phyloP scores from a whole-genome alignment of 78 protist species.

The Bodo saltans region DNA sequence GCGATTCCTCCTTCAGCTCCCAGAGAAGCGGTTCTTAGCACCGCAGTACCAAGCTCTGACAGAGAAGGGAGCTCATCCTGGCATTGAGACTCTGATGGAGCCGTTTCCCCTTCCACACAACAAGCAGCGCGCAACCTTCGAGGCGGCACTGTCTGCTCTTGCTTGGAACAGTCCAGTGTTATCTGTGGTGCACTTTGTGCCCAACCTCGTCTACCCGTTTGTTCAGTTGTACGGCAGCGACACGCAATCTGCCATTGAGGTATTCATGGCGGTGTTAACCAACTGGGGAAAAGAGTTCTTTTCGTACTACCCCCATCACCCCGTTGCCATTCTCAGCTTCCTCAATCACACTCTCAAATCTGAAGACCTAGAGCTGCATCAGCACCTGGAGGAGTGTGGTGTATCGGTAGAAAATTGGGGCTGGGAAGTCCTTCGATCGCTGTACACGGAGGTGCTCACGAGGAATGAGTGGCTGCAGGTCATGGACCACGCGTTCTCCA shows the following conservation, averaged over 20 bases:
- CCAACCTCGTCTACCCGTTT: conserved; percentile 28
- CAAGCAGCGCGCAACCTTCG: neutral
- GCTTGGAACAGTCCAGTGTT: conserved; percentile 32
- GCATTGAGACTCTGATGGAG: neutral
- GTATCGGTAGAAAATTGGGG: neutral
- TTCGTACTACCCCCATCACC: conserved; percentile 29
- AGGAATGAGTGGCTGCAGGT: conserved; percentile 32
- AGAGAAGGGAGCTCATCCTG: conserved; percentile 16
- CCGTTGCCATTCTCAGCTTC: neutral
- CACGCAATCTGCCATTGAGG: conserved; percentile 15
- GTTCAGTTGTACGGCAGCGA: neutral
- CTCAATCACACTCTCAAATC: neutral
- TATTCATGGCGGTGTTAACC: neutral
- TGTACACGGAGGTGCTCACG: conserved; percentile 15
- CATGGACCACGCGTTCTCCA: conserved; percentile 40
- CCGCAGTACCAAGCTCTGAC: neutral
- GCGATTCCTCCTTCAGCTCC: conserved; percentile 39
- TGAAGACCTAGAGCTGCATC: neutral
- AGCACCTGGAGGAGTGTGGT: neutral
- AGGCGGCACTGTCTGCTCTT: conserved; percentile 14
- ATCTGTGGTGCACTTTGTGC: neutral
- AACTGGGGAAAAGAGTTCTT: conserved; percentile 16
- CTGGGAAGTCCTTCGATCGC: conserved; percentile 27
- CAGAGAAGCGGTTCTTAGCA: neutral
- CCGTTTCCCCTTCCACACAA: neutral